Evolutionary conservation across 805 yeast genomes (phyloP), one percentile per base, ranked within the genome.

Genomic region (Yamadazyma sp.): DNA sequence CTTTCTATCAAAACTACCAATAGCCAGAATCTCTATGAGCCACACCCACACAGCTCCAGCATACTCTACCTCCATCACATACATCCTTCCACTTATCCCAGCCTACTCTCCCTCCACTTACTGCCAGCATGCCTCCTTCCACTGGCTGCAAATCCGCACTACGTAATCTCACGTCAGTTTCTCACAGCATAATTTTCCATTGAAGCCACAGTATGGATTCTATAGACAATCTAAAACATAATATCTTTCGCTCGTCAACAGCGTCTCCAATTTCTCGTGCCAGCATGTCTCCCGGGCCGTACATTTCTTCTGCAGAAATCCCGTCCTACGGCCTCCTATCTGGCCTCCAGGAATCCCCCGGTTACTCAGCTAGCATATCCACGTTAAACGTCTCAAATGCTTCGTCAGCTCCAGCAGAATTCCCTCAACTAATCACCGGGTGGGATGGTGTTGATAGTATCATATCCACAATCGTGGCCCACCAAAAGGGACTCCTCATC

Each of bases 391-490:
- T 18, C 18, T n/a, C 33, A 15, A 19, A 18, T 10, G n/a, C 23
- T 15, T n/a, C 33, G n/a, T 11, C 23, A 6, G 4, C 5, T 16
- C 28, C 24, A 12, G 15, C 25, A 9, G 29, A 35, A 6, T 26
- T 25, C 17, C 32, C 37, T 14, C 24, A 38, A 9, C 52, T 76
- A 22, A 58, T 82, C 2, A 96, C 91, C 57, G 70, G 75, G 51
- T 91, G 98, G 98, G 72, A 76, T 18, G 80, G 79, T 45, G 62
- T 73, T 2, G 80, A 77, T 48, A 82, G 95, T 1, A 81, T 90
- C 12, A 71, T 93, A 6, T 82, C 95, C 33, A 76, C 80, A 3
- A 73, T 77, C 6, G 72, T 84, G 6, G 79, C 84, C 15, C 84
- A 86, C 0, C 57, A 60, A 18, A 67, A 71, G 41, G 71, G 72